Conservation (phyloP, 176 grass and related monocot genomes). For the Musa itinerans region DNA sequence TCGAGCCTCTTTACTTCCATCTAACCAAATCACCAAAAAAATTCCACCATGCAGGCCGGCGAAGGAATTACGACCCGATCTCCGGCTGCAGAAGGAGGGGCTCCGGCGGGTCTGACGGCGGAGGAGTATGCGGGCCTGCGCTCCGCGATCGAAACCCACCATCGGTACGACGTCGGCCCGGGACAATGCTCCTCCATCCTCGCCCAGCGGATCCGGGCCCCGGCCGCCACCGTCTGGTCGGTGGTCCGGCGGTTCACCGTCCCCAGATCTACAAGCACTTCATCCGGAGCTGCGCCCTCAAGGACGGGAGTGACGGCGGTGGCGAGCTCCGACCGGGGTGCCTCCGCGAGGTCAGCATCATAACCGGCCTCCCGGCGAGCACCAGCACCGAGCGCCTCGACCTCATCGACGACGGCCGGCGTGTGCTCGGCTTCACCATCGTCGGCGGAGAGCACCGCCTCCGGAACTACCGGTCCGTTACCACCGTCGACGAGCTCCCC, state of each 20-base stretch:
- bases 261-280: conserved; percentile 25
- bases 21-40: too few relatives aligned
- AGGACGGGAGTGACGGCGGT: not conserved
- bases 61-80: not conserved
- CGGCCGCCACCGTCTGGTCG: conserved; percentile 8
- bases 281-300: conserved; percentile 17
- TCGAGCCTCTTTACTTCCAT: too few relatives aligned
- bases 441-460: conserved; percentile 10
- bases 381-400: conserved; percentile 86
- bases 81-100: not conserved
- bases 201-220: conserved; percentile 8
- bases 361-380: conserved; percentile 68
- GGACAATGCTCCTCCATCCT: conserved; percentile 15
- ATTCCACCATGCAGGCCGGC: not conserved
- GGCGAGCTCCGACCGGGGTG: not conserved
- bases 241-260: conserved; percentile 13
- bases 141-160: conserved; percentile 7
- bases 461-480: conserved; percentile 7
- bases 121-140: not conserved
- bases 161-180: not conserved
- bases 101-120: not conserved
- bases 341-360: conserved; percentile 26
- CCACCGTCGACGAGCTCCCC: conserved; percentile 5
- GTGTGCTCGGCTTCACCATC: conserved; percentile 1
- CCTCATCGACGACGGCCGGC: conserved; percentile 54